Percentiles rank a stretch among this genome's conserved stretches.
Conservation (phyloP, 2,329 filamentous ascomycete species). For the Trichophyton simii region DNA sequence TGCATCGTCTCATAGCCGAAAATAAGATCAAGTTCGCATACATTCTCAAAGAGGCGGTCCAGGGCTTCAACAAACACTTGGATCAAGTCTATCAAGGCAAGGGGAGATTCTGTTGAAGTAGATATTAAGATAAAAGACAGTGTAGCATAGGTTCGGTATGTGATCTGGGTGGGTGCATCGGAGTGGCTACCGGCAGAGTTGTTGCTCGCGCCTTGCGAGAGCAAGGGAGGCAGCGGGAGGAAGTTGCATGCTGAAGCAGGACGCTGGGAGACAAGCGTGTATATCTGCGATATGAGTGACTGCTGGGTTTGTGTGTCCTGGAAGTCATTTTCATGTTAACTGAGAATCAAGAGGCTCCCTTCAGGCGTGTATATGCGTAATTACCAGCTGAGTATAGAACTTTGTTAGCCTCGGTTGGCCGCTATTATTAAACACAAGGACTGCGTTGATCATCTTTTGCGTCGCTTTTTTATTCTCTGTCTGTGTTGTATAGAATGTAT, state of each 20-base stretch:
- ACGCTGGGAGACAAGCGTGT: conserved; percentile 84
- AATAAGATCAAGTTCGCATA: conserved; percentile 95
- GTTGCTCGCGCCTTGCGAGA: conserved; percentile 41
- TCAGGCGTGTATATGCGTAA: conserved; percentile 12
- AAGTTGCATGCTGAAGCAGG: conserved; percentile 94
- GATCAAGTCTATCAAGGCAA: conserved; percentile 90
- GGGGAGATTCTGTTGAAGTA: conserved; percentile 87
- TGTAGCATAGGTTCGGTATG: conserved; percentile 95
- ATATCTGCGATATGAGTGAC: conserved; percentile 92
- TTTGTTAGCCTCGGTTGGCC: conserved; percentile 94
- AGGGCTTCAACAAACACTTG: conserved; percentile 96
- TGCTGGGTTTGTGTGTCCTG: conserved; percentile 97
- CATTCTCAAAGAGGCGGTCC: conserved; percentile 92
- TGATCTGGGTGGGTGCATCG: conserved; percentile 87
- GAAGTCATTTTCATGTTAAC: not conserved
- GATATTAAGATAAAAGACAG: conserved; percentile 98
- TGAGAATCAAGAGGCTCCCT: not conserved
- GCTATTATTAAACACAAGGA: conserved; percentile 96
- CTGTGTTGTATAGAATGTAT: not conserved
- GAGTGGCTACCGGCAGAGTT: conserved; percentile 48
- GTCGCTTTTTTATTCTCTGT: not conserved
- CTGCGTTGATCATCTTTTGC: conserved; percentile 80
- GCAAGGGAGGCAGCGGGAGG: conserved; percentile 61
- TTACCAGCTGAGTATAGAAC: conserved; percentile 92
- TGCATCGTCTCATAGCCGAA: conserved; percentile 98